These are phyloP conservation scores for Kluyveromyces nonfermentans DNA, from an alignment of 805 yeast species.

Conservation along the genomic window DNA sequence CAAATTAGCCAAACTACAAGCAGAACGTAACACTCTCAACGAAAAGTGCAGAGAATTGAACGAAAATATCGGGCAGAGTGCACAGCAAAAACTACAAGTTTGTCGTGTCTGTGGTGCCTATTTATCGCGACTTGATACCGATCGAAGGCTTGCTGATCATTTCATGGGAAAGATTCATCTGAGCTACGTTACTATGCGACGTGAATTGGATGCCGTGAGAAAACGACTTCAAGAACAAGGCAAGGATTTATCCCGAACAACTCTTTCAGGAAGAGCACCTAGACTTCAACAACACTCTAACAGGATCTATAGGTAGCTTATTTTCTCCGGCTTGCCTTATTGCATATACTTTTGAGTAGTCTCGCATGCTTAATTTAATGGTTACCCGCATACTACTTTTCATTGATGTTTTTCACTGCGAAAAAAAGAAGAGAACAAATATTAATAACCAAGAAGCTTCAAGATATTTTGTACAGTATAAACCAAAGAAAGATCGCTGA, in stretches of 20 bases:
- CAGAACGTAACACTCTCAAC: conserved; percentile 43
- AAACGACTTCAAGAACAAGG: conserved; percentile 16
- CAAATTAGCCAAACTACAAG: conserved; percentile 36
- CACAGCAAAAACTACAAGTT: conserved; percentile 84
- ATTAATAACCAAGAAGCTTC: not conserved
- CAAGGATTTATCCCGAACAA: conserved; percentile 4
- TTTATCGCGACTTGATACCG: conserved; percentile 76
- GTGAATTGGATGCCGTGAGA: conserved; percentile 36
- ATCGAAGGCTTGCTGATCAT: conserved; percentile 81
- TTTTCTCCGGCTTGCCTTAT: too few species aligned
- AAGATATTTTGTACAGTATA: too few species aligned
- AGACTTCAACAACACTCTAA: not conserved
- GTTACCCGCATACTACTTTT: not conserved
- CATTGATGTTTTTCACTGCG: not conserved
- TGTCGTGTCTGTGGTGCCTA: conserved; percentile 89
- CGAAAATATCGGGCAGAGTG: conserved; percentile 72
- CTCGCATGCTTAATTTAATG: not conserved
- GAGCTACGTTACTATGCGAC: conserved; percentile 71
- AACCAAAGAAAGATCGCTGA: too few species aligned
- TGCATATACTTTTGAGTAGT: not conserved
- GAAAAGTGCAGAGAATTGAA: conserved; percentile 49
- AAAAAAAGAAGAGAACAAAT: too few species aligned
- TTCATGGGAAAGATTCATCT: conserved; percentile 80
- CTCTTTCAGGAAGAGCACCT: not conserved
- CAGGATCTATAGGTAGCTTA: not conserved